Conservation (phyloP, 75 land plant species). For the Gnetum montanum region DNA sequence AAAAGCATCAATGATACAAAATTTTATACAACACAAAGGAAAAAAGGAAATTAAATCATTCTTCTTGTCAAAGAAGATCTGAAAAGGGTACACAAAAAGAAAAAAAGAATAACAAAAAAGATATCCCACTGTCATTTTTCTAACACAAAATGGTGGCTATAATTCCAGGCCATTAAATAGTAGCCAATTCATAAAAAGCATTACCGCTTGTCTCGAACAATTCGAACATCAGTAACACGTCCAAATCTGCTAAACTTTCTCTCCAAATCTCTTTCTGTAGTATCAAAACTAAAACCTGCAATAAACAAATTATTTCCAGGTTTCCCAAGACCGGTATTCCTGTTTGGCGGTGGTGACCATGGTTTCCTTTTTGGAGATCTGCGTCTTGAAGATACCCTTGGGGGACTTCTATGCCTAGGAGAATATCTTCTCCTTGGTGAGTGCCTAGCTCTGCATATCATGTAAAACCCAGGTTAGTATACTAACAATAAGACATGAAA, state of each 20-base stretch:
- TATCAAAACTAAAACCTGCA: constrained; percentile 51
- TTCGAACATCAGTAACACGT: constrained; percentile 45
- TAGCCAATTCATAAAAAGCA: background rate
- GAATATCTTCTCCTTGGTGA: constrained; percentile 29
- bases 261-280: constrained; percentile 51
- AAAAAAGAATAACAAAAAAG: too few species aligned
- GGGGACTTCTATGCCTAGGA: constrained; percentile 36
- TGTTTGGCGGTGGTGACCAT: constrained; percentile 52
- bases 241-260: constrained; percentile 50
- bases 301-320: constrained; percentile 56
- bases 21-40: too few species aligned
- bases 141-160: too few species aligned
- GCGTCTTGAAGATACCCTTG: constrained; percentile 11
- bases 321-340: constrained; percentile 47
- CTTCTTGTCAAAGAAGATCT: too few species aligned
- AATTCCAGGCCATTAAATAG: too few species aligned
- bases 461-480: background rate
- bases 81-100: too few species aligned
- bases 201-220: constrained; percentile 53
- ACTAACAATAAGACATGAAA: background rate
- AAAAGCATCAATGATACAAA: too few species aligned
- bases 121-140: too few species aligned
- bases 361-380: constrained; percentile 41
- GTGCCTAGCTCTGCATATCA: constrained; percentile 2
- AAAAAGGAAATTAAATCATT: too few species aligned